phyloP scores from a whole-genome alignment of 345 rosid genomes.

The Erysimum cheiranthoides region DNA sequence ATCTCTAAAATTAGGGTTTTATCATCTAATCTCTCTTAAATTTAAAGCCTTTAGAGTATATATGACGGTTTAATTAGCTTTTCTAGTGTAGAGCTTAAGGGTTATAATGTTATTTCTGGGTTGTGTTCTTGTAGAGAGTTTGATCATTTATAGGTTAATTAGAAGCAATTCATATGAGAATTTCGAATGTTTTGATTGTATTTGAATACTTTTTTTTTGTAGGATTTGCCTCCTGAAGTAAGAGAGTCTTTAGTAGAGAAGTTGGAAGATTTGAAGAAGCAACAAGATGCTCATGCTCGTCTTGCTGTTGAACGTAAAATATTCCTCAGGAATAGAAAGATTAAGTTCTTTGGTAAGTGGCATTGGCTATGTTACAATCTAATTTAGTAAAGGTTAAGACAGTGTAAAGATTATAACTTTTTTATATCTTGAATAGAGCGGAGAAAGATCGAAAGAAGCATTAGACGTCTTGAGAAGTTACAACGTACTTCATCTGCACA shows the following conservation, averaged over 20 bases:
- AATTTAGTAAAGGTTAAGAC: not conserved
- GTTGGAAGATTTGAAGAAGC: slow-evolving; percentile 78
- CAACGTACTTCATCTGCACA: slow-evolving; percentile 80
- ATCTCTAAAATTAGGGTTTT: slow-evolving; percentile 23
- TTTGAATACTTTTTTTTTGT: slow-evolving; percentile 1
- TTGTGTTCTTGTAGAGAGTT: slow-evolving; percentile 8
- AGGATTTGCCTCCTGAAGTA: slow-evolving; percentile 80
- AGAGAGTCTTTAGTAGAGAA: slow-evolving; percentile 76
- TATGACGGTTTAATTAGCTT: not conserved
- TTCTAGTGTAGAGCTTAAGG: slow-evolving; percentile 12
- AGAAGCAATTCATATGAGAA: not conserved
- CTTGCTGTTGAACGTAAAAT: slow-evolving; percentile 87
- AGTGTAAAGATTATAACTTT: not conserved
- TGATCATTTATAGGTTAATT: not conserved
- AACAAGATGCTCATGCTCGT: slow-evolving; percentile 84
- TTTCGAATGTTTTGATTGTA: not conserved
- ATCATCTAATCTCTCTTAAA: not conserved
- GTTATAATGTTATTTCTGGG: not conserved
- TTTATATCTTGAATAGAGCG: slow-evolving; percentile 58
- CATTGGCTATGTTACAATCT: not conserved
- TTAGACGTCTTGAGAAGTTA: slow-evolving; percentile 89
- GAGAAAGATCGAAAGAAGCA: slow-evolving; percentile 87
- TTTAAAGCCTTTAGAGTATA: not conserved
- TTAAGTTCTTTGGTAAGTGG: slow-evolving; percentile 83
- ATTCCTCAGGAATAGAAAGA: slow-evolving; percentile 87